Evolutionary conservation across 2,329 filamentous ascomycete species (phyloP), one percentile per base, ranked within the genome.

Genomic region (Fonsecaea pedrosoi): DNA sequence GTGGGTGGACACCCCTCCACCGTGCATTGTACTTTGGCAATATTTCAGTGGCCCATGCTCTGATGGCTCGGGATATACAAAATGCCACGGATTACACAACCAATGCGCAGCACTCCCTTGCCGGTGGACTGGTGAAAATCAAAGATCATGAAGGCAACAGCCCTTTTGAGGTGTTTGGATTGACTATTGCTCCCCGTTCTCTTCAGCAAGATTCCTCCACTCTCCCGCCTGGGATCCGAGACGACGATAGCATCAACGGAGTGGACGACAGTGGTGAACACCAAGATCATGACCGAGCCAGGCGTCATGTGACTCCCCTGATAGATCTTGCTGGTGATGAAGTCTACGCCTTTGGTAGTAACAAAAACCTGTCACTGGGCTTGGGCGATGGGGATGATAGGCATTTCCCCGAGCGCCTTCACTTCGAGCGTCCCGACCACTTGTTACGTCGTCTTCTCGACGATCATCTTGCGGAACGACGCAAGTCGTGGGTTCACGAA

Each of bases 101-200:
- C 18, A 84, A 84, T 30, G 85, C 84, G 13, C 82, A 86, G 18
- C 80, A 84, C 21, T 87, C 87, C 73, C 64, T 73, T 56, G 86
- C 89, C 37, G 89, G 90, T 9, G 90, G 89, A 34, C 81, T 98
- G 50, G 94, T 97, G 74, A 97, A 96, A 81, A 92, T 95, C 60
- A 99, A 98, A 78, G 95, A 99, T 75, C 89, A 91, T 66, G 95
- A 98, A 79, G 94, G 94, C 9, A 93, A 96, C 75, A 96, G 93
- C 71, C 94, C 95, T 0, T 94, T 98, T 72, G 95, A 98, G 77
- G 81, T 99, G 10, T 98, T 96, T 74, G 91, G 92, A 69, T 88
- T 91, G 45, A 97, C 92, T 0, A 95, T 97, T 72, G 89, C 90
- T 58, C 86, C 91, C 64, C 87, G 91, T n/a, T 87, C 86, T n/a